phyloP scores from a whole-genome alignment of 1,284 basidiomycete genomes.

The Malassezia pachydermatis region DNA sequence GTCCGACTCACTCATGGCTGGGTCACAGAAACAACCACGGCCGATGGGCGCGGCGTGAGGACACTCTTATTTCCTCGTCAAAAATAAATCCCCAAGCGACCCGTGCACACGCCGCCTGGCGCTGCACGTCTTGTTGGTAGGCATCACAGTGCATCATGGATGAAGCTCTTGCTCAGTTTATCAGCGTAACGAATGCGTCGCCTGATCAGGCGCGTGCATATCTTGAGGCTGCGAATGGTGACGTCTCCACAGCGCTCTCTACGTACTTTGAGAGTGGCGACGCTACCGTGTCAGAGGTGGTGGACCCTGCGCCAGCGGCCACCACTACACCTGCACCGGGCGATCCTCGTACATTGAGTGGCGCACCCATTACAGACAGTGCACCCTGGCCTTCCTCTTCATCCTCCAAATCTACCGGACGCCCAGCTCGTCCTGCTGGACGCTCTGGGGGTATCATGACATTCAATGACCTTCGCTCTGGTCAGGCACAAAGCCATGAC shows the following conservation, averaged over 20 bases:
- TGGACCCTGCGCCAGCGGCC: slow-evolving; percentile 2
- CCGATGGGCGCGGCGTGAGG: too few relatives aligned
- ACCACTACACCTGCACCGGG: slow-evolving; percentile 12
- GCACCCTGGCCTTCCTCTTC: slow-evolving; percentile 9
- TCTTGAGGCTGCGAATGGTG: slow-evolving; percentile 46
- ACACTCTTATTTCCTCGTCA: slow-evolving; percentile 1
- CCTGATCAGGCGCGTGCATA: slow-evolving; percentile 48
- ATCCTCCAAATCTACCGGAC: not conserved
- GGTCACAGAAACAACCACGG: not conserved
- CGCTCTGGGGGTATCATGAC: slow-evolving; percentile 45
- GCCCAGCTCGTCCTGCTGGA: too few relatives aligned
- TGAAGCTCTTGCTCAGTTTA: slow-evolving; percentile 33
- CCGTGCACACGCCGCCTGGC: slow-evolving; percentile 7
- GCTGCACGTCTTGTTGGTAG: not conserved
- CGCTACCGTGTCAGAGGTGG: slow-evolving; percentile 1
- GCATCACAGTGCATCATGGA: slow-evolving; percentile 21
- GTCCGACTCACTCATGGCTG: slow-evolving; percentile 7
- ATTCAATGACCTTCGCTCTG: slow-evolving; percentile 42
- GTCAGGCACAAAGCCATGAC: slow-evolving; percentile 25
- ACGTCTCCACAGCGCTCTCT: slow-evolving; percentile 48
- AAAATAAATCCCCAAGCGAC: not conserved
- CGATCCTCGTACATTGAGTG: slow-evolving; percentile 48
- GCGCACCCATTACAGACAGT: slow-evolving; percentile 21
- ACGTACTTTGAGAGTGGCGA: slow-evolving; percentile 45
- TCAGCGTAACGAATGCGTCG: slow-evolving; percentile 45